Evolutionary conservation across 257 asterid genomes (phyloP), one percentile per base, ranked within the genome.

Genomic region (Fraxinus americana): DNA sequence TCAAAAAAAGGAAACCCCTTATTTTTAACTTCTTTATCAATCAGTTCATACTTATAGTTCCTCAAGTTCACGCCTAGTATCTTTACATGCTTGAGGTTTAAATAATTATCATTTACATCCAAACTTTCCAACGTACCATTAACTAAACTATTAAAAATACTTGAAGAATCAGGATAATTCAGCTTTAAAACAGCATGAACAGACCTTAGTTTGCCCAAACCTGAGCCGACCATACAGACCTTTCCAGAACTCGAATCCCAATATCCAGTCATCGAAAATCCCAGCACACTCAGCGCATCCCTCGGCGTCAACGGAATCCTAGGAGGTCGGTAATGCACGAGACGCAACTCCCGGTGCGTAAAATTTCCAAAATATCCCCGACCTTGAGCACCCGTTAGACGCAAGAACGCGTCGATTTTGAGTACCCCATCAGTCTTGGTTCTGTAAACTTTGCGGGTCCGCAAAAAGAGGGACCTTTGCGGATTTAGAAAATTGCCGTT

Each of bases 191-290:
- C 95, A 69, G 80, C 89, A 59, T 82, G 76, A 81, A 76, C 61
- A 57, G 83, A 81, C 61, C 86, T 76, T 9, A 75, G 79, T 77
- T 68, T 83, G 17, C 85, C 83, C 41, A 70, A 63, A 79, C 94
- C 97, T 25, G 91, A 74, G n/a, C 96, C 97, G 13, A 91, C 84
- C 98, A 92, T 89, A 78, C 98, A 94, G 27, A 94, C 90, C 81
- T 88, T 91, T 77, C 98, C 97, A 4, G 94, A 83, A 29, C 71
- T 36, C 70, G 94, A 91, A 82, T 90, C 88, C 98, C 98, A 94
- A 77, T 87, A 89, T 57, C 98, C 98, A 34, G 75, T 79, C 70
- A 94, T 30, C 14, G 76, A 66, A 72, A 88, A 87, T 69, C n/a
- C 81, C 68, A 67, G 30, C 16, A 74, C 77, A 41, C 50, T 77